A percentile compares a stretch with the other conserved stretches of the same genome.
phyloP scores from a whole-genome alignment of 345 rosid species.

The Pelargonium nanum region DNA sequence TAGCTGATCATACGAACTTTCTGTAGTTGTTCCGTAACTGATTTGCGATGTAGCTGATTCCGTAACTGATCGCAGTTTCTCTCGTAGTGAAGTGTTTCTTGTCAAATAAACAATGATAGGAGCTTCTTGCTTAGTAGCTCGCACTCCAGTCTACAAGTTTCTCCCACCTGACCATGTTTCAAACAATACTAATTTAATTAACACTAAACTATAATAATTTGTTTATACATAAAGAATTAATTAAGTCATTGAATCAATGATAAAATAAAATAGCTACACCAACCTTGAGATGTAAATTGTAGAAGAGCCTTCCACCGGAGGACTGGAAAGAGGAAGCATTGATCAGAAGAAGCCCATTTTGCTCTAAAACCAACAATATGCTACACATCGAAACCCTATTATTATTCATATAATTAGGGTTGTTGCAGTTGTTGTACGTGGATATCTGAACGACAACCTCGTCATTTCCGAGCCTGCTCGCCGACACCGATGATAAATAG shows the following conservation, averaged over 20 bases:
- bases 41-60: too few species aligned
- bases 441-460: neutral
- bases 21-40: too few species aligned
- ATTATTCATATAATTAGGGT: too few species aligned
- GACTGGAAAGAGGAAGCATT: neutral
- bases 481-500: constrained; percentile 4
- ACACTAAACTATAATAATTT: too few species aligned
- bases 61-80: too few species aligned
- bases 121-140: neutral
- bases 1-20: too few species aligned
- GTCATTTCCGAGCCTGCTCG: constrained; percentile 3
- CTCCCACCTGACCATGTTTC: neutral
- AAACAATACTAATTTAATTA: too few species aligned
- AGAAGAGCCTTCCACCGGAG: neutral
- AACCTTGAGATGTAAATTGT: neutral
- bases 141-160: neutral
- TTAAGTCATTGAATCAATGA: too few species aligned
- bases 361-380: neutral
- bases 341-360: neutral
- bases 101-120: neutral
- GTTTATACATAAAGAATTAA: too few species aligned
- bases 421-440: too few species aligned
- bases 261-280: too few species aligned
- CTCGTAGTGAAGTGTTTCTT: too few species aligned
- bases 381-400: neutral